phyloP scores from a whole-genome alignment of 176 grass and related monocot genomes.

The Avena atlantica region DNA sequence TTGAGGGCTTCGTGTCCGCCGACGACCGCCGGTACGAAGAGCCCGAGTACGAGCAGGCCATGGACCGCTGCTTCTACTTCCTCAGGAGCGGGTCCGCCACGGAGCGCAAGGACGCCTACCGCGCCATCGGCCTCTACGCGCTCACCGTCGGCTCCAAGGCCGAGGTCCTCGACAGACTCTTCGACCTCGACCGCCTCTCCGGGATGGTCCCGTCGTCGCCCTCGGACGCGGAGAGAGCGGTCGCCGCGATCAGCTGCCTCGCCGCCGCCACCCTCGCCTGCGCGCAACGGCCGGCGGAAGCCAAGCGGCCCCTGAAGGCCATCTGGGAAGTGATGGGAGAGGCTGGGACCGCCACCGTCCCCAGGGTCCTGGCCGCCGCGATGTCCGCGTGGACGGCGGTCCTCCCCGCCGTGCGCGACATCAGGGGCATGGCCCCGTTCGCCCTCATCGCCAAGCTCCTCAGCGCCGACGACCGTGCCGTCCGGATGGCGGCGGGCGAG shows the following conservation, averaged over 20 bases:
- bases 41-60: not conserved
- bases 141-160: not conserved
- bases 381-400: not conserved
- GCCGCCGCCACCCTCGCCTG: not conserved
- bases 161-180: not conserved
- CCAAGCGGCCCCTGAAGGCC: not conserved
- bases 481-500: not conserved
- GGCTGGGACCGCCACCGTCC: not conserved
- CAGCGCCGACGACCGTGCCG: not conserved
- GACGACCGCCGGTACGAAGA: not conserved
- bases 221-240: not conserved
- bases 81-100: not conserved
- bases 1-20: not conserved
- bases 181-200: not conserved
- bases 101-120: not conserved
- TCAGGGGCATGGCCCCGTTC: not conserved
- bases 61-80: not conserved
- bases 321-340: not conserved
- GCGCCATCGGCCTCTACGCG: slow-evolving; percentile 1
- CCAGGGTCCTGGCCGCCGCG: not conserved
- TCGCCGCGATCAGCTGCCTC: not conserved
- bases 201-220: not conserved
- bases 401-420: not conserved
- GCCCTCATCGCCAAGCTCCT: not conserved
- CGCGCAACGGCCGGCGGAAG: not conserved